phyloP scores from a whole-genome alignment of 2,329 filamentous ascomycete species.

The Fusarium irregulare region DNA sequence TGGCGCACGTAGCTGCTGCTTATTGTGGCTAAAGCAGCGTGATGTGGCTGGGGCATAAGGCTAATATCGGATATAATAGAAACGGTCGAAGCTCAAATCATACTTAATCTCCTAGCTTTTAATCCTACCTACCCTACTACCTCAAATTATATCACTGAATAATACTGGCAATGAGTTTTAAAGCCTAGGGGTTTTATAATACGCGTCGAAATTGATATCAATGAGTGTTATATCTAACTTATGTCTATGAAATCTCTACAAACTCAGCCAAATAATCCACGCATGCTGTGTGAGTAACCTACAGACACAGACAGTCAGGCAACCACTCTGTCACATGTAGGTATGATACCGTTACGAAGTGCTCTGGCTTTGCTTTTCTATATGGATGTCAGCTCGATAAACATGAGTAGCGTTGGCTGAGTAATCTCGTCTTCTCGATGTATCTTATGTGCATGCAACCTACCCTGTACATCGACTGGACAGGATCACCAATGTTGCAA shows the following conservation, averaged over 20 bases:
- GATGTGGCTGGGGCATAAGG: not conserved
- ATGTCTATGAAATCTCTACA: not conserved
- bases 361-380: not conserved
- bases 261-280: not conserved
- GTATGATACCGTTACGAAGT: not conserved
- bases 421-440: not conserved
- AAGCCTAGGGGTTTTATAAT: not conserved
- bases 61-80: conserved; percentile 7
- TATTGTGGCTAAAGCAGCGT: conserved; percentile 7
- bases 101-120: not conserved
- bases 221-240: not conserved
- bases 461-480: not conserved
- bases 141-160: not conserved
- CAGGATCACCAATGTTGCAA: not conserved
- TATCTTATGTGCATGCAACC: not conserved
- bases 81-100: not conserved
- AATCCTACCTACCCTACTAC: not conserved
- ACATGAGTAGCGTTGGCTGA: not conserved
- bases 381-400: not conserved
- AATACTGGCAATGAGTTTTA: not conserved
- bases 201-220: not conserved
- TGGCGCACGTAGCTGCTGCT: conserved; percentile 33
- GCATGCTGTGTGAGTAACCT: not conserved
- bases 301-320: not conserved
- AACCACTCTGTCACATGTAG: not conserved